Evolutionary conservation across 352 stramenopile species (phyloP), one percentile per base, ranked within the genome.

Genomic region (Globisporangium recalcitrans): DNA sequence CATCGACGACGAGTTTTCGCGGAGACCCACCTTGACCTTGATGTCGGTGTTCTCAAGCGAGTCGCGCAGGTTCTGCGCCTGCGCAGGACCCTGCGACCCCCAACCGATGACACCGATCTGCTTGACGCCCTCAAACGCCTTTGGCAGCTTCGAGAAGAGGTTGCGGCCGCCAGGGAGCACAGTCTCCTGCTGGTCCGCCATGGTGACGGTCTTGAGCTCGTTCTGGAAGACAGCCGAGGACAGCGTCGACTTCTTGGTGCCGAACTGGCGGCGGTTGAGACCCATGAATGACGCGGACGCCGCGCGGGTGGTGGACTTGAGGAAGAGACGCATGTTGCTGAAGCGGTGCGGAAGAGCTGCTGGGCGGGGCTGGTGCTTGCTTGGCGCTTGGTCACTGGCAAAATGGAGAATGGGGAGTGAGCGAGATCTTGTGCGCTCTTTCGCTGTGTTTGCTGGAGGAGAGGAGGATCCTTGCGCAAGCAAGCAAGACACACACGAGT

Each of bases 31-130:
- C 67, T 94, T 92, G 52, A 98, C 93, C 60, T 79, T 91, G 67
- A 96, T 93, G 70, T 96, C 80, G 14, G 80, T 91, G 62, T 90
- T 87, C 58, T 96, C 84, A n/a, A 99, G 81, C 60, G 96, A 98
- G 69, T 99, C 96, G 59, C 85, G 75, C 68, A 99, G 71, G 85
- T 99, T 99, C 77, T 99, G 96, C 57, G 93, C 96, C 80, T 99
- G 96, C 21, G 96, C 96, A 13, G 96, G 96, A 51, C 94, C 96
- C 71, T 99, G 96, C 38, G 96, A 99, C 74, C 96, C 96, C 96
- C 96, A 99, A 71, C 96, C 96, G 65, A 99, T 98, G 57, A 99
- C 95, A 58, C 96, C 96, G 70, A 99, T 97, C 72, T 98, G 87
- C 74, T 98, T 97, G 62, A 99, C 96, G 54, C 93, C 93, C 27